phyloP scores from a whole-genome alignment of 805 yeast species.

The Candida sonorensis region DNA sequence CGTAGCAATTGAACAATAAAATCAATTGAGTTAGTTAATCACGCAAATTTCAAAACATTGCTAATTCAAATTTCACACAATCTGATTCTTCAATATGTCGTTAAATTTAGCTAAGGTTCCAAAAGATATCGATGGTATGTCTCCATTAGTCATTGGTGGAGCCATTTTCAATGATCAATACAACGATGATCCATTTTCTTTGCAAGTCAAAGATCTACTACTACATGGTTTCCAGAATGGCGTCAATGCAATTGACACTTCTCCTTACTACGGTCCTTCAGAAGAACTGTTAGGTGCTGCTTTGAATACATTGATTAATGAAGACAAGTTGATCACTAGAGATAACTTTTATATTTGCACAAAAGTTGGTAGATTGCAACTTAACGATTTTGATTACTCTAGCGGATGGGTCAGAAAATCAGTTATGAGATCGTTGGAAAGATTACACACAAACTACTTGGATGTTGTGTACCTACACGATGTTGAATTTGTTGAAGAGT shows the following conservation, averaged over 20 bases:
- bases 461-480: conserved; percentile 88
- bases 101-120: conserved; percentile 16
- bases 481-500: conserved; percentile 66
- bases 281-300: conserved; percentile 71
- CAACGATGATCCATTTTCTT: conserved; percentile 54
- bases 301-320: conserved; percentile 30
- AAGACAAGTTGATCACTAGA: conserved; percentile 40
- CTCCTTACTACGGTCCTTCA: conserved; percentile 91
- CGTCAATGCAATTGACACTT: conserved; percentile 75
- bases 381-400: conserved; percentile 71
- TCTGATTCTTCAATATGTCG: conserved; percentile 9
- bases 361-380: conserved; percentile 73
- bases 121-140: conserved; percentile 28
- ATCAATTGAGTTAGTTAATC: not conserved
- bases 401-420: conserved; percentile 53
- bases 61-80: not conserved
- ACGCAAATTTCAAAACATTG: not conserved
- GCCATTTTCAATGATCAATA: conserved; percentile 83
- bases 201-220: conserved; percentile 56
- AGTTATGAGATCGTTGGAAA: conserved; percentile 55
- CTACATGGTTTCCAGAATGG: conserved; percentile 59
- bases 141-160: conserved; percentile 75
- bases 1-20: too few relatives aligned
- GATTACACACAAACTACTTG: conserved; percentile 62
- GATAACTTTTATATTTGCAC: conserved; percentile 67